A percentile compares a stretch with the other conserved stretches of the same genome.
These are phyloP conservation scores for Mrakia blollopis DNA, from an alignment of 768 basidiomycete genomes.

Conservation along the genomic window DNA sequence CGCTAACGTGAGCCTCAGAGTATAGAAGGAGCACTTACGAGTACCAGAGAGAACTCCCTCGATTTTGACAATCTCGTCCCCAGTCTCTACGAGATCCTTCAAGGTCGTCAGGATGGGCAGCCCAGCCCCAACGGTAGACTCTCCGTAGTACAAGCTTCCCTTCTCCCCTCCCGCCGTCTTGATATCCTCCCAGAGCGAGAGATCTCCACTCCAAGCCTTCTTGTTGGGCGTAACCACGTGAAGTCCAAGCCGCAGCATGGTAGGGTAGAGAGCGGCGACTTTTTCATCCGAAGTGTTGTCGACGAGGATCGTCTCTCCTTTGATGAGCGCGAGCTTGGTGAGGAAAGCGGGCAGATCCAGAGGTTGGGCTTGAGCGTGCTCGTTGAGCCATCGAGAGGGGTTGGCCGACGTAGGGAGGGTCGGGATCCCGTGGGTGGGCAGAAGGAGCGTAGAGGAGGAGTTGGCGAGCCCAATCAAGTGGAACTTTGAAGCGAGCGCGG, in stretches of 20 bases:
- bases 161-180: slow-evolving; percentile 55
- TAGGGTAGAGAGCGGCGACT: slow-evolving; percentile 75
- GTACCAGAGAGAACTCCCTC: slow-evolving; percentile 98
- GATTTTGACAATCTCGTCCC: slow-evolving; percentile 75
- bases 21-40: slow-evolving; percentile 35
- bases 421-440: not conserved
- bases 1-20: too few species aligned
- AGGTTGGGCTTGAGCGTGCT: slow-evolving; percentile 10
- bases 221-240: slow-evolving; percentile 95
- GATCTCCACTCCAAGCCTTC: slow-evolving; percentile 79
- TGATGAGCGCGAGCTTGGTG: not conserved
- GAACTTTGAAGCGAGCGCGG: slow-evolving; percentile 49
- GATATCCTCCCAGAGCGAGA: slow-evolving; percentile 65
- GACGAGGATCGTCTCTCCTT: slow-evolving; percentile 59
- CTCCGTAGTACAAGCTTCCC: slow-evolving; percentile 49
- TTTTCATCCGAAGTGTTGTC: slow-evolving; percentile 87
- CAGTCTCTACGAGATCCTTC: slow-evolving; percentile 85
- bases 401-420: not conserved
- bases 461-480: slow-evolving; percentile 47
- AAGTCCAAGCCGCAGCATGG: slow-evolving; percentile 69
- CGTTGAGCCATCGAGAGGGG: slow-evolving; percentile 25
- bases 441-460: slow-evolving; percentile 39
- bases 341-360: slow-evolving; percentile 26
- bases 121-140: slow-evolving; percentile 93
- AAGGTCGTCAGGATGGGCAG: slow-evolving; percentile 85